These are phyloP conservation scores for Ascochyta fabae DNA, from an alignment of 2,329 filamentous ascomycete species.

Conservation along the genomic window DNA sequence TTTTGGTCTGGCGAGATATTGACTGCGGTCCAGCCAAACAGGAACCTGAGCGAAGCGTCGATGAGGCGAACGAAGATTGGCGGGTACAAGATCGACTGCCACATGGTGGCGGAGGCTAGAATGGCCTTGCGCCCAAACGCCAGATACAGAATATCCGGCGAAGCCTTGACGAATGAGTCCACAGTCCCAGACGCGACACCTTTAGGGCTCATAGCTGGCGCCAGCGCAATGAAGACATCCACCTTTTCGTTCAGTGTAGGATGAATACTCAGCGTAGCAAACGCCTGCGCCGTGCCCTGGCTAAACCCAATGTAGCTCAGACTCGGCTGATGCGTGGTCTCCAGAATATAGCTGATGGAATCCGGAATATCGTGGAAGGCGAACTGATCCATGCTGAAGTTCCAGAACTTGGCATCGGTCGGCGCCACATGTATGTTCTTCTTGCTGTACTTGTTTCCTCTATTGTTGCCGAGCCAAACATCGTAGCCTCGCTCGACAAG, in stretches of 20 bases:
- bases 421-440: constrained; percentile 83
- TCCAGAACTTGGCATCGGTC: constrained; percentile 82
- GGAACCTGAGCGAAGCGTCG: constrained; percentile 77
- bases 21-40: constrained; percentile 86
- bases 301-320: constrained; percentile 97
- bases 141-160: constrained; percentile 88
- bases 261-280: constrained; percentile 90
- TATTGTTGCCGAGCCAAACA: constrained; percentile 97
- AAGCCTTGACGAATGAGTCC: constrained; percentile 90
- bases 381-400: constrained; percentile 98
- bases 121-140: constrained; percentile 92
- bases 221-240: constrained; percentile 94
- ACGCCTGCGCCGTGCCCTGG: constrained; percentile 95
- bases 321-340: constrained; percentile 79
- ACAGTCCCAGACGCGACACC: constrained; percentile 90
- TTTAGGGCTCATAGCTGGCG: constrained; percentile 94
- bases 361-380: constrained; percentile 97
- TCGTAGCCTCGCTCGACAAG: constrained; percentile 92
- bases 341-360: constrained; percentile 88
- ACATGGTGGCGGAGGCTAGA: constrained; percentile 91
- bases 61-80: constrained; percentile 90
- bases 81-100: constrained; percentile 94
- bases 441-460: constrained; percentile 99
- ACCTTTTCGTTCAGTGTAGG: constrained; percentile 90
- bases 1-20: constrained; percentile 91